A percentile compares a stretch with the other conserved stretches of the same genome.
Conservation (phyloP, 2,329 filamentous ascomycete genomes). For the Emericellopsis cladophorae region DNA sequence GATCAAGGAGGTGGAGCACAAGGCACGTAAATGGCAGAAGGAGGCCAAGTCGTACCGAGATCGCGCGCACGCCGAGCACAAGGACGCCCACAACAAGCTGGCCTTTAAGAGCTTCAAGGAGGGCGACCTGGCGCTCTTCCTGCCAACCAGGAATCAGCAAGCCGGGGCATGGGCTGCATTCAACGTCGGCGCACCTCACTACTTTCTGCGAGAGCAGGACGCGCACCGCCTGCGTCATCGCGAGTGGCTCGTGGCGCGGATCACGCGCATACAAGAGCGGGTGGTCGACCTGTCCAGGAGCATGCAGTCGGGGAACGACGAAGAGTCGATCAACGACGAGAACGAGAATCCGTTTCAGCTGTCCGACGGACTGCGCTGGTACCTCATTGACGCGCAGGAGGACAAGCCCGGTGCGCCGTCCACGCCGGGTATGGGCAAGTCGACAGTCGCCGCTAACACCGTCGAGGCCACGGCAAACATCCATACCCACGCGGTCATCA, state of each 20-base stretch:
- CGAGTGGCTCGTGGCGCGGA: constrained; percentile 95
- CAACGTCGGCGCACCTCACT: constrained; percentile 94
- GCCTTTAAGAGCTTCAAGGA: constrained; percentile 94
- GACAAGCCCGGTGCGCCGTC: constrained; percentile 85
- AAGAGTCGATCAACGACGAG: constrained; percentile 41
- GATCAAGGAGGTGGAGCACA: constrained; percentile 84
- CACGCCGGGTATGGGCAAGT: constrained; percentile 86
- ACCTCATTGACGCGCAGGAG: constrained; percentile 83
- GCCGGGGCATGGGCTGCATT: constrained; percentile 96
- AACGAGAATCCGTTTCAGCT: constrained; percentile 97
- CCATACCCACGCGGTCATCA: constrained; percentile 33
- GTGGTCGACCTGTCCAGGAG: constrained; percentile 85
- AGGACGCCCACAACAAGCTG: constrained; percentile 89
- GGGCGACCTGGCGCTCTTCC: constrained; percentile 84
- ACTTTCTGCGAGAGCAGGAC: constrained; percentile 90
- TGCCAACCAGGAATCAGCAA: constrained; percentile 88
- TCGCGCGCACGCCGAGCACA: constrained; percentile 66
- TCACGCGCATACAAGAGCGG: constrained; percentile 80
- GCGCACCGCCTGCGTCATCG: constrained; percentile 69
- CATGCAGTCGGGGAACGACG: constrained; percentile 37
- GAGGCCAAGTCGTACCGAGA: constrained; percentile 81
- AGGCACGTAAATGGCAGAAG: constrained; percentile 85
- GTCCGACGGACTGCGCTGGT: constrained; percentile 91
- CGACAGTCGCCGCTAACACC: constrained; percentile 76
- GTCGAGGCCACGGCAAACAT: constrained; percentile 76